Base-by-base conservation (phyloP, 2,329 filamentous ascomycete genomes). In the Chaetomium globosum region DNA sequence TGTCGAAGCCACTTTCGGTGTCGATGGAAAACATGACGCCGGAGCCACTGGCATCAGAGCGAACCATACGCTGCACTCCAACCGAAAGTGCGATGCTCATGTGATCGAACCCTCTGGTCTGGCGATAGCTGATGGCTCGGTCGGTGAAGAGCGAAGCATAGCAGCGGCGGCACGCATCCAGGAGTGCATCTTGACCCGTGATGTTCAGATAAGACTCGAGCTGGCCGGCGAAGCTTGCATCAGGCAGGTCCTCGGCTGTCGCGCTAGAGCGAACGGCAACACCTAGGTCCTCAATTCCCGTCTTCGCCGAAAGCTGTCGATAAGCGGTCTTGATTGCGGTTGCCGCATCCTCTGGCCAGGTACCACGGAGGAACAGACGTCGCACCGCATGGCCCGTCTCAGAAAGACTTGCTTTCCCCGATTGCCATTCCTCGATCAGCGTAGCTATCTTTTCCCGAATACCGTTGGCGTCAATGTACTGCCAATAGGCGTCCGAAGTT, bases 21-120 rank as follows among this genome's bases (percentile, higher is more conserved):
- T 79, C 76, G 28, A 78, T 75, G 39, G 76, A 76, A 68, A 79
- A 79, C 76, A 79, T 78, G 54, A 78, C 76, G 21, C 77, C 77
- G 8, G 76, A 75, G 10, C 75, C 75, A 5, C 74, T 66, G 13
- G 65, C 28, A 62, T 77, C 76, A 10, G 77, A 77, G 31, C 75
- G 74, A 64, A 73, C 72, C 74, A 75, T 75, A 16, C 63, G 67
- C 61, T 76, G 74, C 16, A 76, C 63, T 1, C 74, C 74, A 28
- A 75, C 69, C 1, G 73, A 75, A 1, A 76, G 69, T 0, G 73
- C 73, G 13, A 74, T 66, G 16, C 64, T 70, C 39, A 64, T 69
- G 58, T 76, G 73, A 21, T 73, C 68, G 59, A 74, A 75, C 1
- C 72, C 70, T 21, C 71, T 72, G 19, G 59, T 43, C 16, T 73